Conservation (phyloP, 2,329 filamentous ascomycete genomes). For the Tolypocladium capitatum region DNA sequence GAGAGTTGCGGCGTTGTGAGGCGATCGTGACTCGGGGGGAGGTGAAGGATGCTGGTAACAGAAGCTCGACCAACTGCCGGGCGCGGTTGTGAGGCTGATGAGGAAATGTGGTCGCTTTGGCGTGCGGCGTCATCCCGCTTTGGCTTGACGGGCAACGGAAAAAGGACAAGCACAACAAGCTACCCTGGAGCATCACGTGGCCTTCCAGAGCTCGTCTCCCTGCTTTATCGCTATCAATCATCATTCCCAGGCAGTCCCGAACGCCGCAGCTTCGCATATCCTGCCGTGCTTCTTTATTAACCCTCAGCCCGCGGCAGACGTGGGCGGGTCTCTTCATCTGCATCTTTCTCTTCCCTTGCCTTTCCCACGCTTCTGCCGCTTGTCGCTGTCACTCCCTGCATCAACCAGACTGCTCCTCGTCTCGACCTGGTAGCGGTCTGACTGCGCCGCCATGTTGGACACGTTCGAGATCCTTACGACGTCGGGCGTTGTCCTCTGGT, state of each 20-base stretch:
- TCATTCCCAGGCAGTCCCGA: too few species aligned
- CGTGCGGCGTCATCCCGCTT: not conserved
- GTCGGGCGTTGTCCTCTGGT: constrained; percentile 94
- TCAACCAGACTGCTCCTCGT: not conserved
- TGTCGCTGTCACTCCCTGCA: not conserved
- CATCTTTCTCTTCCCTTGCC: not conserved
- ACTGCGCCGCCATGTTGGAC: constrained; percentile 59
- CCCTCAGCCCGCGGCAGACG: not conserved
- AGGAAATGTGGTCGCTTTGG: constrained; percentile 22
- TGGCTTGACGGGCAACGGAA: not conserved
- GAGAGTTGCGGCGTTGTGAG: not conserved
- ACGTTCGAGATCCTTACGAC: constrained; percentile 94
- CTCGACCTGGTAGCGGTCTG: not conserved
- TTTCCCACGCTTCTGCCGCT: not conserved
- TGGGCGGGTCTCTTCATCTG: too few species aligned
- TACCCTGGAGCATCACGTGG: too few species aligned
- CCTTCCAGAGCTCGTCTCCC: not conserved
- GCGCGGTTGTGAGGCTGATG: constrained; percentile 7
- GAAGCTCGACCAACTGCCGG: not conserved
- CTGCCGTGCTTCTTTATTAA: not conserved
- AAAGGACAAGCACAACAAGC: not conserved
- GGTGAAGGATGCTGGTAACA: not conserved
- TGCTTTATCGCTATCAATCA: not conserved
- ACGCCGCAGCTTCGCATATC: not conserved
- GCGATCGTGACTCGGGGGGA: not conserved